Evolutionary conservation across 768 basidiomycete genomes (phyloP), one percentile per base, ranked within the genome.

Genomic region (Pseudohyphozyma bogoriensis): DNA sequence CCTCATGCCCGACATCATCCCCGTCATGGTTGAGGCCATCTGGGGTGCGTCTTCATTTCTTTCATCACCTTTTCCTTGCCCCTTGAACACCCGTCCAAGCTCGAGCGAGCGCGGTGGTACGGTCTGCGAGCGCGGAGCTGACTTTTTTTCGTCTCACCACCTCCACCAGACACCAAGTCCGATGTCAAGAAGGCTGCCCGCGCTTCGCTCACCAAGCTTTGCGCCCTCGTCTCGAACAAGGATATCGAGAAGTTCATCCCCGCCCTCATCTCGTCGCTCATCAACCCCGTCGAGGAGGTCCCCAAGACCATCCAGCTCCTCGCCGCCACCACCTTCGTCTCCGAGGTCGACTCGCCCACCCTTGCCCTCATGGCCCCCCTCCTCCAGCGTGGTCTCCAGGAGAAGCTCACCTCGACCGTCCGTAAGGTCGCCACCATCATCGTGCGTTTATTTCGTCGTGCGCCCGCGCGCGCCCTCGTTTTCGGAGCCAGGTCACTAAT

Each of bases 241-340:
- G 93, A 97, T 78, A 81, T 97, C 58, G 80, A 81, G 58, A 85
- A 88, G 49, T 92, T 95, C 76, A 86, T 91, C 59, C 83, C 86
- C 47, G 81, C 82, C 32, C 83, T 97, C 65, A 89, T 95, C 59
- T 87, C 88, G 74, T 86, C 89, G 74, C 80, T 97, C 73, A 90
- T 96, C 78, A 92, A 99, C 81, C 95, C 95, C 71, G 90, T 95
- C 67, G 93, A 99, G 80, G 95, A 86, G 65, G 92, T 93, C 24
- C 82, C 92, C 12, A 83, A 84, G 44, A 95, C 91, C 70, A 89
- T 96, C 79, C 95, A 96, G 77, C 83, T 90, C 29, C 80, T 97
- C 22, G 93, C 91, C 10, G 89, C 83, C 60, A 90, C 90, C 22
- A 97, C 93, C 22, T 97, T 97, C 67, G 93, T 97, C 64, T 87